These are phyloP conservation scores for Taphrina populina DNA, from an alignment of 1,139 yeast species.

Conservation along the genomic window DNA sequence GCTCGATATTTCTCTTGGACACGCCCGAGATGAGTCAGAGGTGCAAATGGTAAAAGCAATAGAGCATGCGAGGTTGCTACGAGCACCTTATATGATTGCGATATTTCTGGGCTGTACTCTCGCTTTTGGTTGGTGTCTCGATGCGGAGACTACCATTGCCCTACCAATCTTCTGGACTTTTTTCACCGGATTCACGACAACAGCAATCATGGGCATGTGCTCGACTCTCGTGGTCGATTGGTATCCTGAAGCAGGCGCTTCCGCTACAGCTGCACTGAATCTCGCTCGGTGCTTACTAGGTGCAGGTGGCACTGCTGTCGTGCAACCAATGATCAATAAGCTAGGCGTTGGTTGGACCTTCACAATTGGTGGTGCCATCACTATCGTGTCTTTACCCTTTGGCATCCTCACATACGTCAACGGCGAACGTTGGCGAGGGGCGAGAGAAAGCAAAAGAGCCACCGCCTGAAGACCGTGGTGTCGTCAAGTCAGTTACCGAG, in stretches of 20 bases:
- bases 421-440: conserved; percentile 4
- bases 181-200: conserved; percentile 54
- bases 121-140: conserved; percentile 81
- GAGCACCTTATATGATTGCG: conserved; percentile 40
- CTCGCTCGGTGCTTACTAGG: conserved; percentile 60
- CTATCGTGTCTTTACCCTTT: conserved; percentile 4
- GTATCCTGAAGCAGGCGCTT: conserved; percentile 59
- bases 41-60: conserved; percentile 49
- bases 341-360: conserved; percentile 53
- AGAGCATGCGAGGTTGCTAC: conserved; percentile 51
- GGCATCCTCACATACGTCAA: conserved; percentile 12
- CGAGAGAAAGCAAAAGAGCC: background rate
- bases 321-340: conserved; percentile 55
- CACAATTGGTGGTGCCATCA: conserved; percentile 34
- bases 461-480: background rate
- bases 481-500: too few species aligned
- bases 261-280: conserved; percentile 62
- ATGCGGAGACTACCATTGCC: conserved; percentile 65
- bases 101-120: conserved; percentile 66
- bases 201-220: conserved; percentile 54
- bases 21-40: conserved; percentile 43
- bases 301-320: conserved; percentile 63
- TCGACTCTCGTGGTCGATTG: conserved; percentile 62
- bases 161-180: conserved; percentile 57
- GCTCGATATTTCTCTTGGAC: too few species aligned